phyloP scores from a whole-genome alignment of 1,284 basidiomycete species.

The Fomitiporia mediterranea region DNA sequence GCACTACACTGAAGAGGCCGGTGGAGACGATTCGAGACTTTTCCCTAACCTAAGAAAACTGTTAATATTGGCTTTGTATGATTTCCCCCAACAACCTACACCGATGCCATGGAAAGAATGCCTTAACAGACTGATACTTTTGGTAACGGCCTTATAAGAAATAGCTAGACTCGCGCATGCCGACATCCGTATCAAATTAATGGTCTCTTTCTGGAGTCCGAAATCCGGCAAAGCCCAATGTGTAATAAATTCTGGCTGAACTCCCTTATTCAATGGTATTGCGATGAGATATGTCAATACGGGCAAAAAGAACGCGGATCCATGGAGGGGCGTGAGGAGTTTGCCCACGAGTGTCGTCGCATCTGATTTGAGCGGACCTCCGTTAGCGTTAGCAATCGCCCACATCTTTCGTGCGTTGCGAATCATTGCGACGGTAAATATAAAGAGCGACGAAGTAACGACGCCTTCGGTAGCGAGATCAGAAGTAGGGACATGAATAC shows the following conservation, averaged over 20 bases:
- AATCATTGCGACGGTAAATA: not conserved
- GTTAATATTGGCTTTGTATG: not conserved
- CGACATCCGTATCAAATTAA: not conserved
- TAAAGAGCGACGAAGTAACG: not conserved
- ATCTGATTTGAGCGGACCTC: not conserved
- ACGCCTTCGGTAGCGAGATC: not conserved
- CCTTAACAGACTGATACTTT: not conserved
- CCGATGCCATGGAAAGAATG: not conserved
- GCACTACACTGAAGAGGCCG: not conserved
- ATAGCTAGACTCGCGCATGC: not conserved
- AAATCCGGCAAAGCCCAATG: not conserved
- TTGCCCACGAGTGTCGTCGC: not conserved
- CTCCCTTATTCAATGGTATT: not conserved
- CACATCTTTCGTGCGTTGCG: not conserved
- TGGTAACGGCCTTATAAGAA: not conserved
- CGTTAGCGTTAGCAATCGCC: not conserved
- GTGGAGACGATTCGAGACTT: not conserved
- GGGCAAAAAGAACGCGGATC: not conserved
- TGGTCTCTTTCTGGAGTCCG: not conserved
- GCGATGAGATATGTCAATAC: not conserved
- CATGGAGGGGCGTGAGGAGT: not conserved
- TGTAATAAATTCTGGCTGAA: not conserved
- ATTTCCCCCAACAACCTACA: not conserved
- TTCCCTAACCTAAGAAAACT: not conserved
- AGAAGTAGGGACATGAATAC: not conserved